These are phyloP conservation scores for Yarrowia keelungensis DNA, from an alignment of 805 yeast species.

Conservation along the genomic window DNA sequence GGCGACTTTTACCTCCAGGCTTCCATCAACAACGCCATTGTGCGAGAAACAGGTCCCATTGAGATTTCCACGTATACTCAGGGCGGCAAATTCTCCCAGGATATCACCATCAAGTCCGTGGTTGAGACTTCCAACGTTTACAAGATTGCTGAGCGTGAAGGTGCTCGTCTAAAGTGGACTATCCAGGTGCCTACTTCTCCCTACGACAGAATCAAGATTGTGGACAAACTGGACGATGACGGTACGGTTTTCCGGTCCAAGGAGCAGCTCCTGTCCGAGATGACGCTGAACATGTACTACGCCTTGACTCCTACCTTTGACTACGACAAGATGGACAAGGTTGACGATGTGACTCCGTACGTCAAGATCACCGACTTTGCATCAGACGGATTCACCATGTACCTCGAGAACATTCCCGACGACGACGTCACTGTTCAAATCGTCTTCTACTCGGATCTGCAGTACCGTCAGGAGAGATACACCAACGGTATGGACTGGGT, in stretches of 20 bases:
- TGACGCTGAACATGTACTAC: background rate
- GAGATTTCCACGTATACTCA: background rate
- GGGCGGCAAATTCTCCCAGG: background rate
- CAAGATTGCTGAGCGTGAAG: conserved; percentile 12
- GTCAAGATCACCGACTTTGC: background rate
- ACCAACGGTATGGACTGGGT: conserved; percentile 13
- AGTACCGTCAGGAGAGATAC: background rate
- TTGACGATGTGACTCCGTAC: background rate
- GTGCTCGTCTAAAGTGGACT: background rate
- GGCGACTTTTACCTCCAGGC: background rate
- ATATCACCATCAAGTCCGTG: background rate
- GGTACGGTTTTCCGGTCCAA: background rate
- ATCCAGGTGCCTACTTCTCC: conserved; percentile 22
- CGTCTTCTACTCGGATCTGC: conserved; percentile 3
- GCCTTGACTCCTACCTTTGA: background rate
- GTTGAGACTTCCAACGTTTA: background rate
- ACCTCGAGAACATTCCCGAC: background rate
- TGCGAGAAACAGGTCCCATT: background rate
- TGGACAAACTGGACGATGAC: conserved; percentile 8
- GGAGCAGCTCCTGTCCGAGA: background rate
- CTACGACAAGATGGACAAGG: background rate
- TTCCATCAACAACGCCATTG: background rate
- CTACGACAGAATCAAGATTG: conserved; percentile 13
- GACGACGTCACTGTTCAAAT: background rate
- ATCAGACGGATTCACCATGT: background rate